A percentile compares a stretch with the other conserved stretches of the same genome.
phyloP scores from a whole-genome alignment of 2,329 filamentous ascomycete species.

The Cadophora sp. region DNA sequence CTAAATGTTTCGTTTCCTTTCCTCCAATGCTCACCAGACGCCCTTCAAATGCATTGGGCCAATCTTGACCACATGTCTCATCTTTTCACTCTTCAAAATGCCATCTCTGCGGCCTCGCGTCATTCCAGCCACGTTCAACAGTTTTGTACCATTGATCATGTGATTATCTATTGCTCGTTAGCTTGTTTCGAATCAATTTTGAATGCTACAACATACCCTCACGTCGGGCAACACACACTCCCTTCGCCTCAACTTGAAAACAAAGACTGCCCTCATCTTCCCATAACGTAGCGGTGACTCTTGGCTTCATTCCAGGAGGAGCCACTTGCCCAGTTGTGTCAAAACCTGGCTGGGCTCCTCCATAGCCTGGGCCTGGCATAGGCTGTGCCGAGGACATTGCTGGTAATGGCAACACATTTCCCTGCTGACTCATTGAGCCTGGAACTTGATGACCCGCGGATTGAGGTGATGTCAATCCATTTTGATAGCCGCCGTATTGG shows the following conservation, averaged over 20 bases:
- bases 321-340: slow-evolving; percentile 93
- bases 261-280: slow-evolving; percentile 97
- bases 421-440: slow-evolving; percentile 69
- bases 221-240: slow-evolving; percentile 91
- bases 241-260: slow-evolving; percentile 96
- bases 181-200: slow-evolving; percentile 51
- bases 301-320: slow-evolving; percentile 92
- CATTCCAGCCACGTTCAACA: slow-evolving; percentile 96
- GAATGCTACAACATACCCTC: slow-evolving; percentile 75
- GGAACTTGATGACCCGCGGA: slow-evolving; percentile 71
- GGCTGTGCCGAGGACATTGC: slow-evolving; percentile 53
- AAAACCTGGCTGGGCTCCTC: slow-evolving; percentile 58
- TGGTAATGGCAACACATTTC: slow-evolving; percentile 75
- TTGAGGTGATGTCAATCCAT: slow-evolving; percentile 82
- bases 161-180: slow-evolving; percentile 93
- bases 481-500: slow-evolving; percentile 75
- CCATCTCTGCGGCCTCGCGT: slow-evolving; percentile 92
- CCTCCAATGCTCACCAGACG: slow-evolving; percentile 73
- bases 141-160: slow-evolving; percentile 98
- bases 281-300: slow-evolving; percentile 96
- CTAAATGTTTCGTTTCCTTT: slow-evolving; percentile 55
- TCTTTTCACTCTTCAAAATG: slow-evolving; percentile 96
- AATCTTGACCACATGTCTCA: slow-evolving; percentile 96
- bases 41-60: slow-evolving; percentile 98
- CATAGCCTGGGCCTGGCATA: slow-evolving; percentile 52